Conservation (phyloP, 2,329 filamentous ascomycete species). For the Hypoxylon sp. region DNA sequence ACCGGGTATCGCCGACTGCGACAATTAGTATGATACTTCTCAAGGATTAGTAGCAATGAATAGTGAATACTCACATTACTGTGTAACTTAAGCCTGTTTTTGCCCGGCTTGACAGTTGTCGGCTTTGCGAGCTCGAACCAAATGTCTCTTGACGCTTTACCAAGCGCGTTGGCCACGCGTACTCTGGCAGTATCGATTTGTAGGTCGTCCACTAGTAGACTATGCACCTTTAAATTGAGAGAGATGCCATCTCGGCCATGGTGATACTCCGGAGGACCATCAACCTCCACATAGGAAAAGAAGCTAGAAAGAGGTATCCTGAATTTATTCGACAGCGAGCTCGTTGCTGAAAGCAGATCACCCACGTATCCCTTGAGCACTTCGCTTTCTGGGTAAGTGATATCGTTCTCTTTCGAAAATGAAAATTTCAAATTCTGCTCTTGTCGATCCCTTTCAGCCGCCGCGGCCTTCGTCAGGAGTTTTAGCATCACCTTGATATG, state of each 20-base stretch:
- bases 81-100: slow-evolving; percentile 55
- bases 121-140: slow-evolving; percentile 63
- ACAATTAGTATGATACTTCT: slow-evolving; percentile 45
- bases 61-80: slow-evolving; percentile 52
- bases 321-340: slow-evolving; percentile 63
- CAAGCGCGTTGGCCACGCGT: slow-evolving; percentile 64
- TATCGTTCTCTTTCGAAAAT: slow-evolving; percentile 46
- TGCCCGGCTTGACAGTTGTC: slow-evolving; percentile 63
- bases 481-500: slow-evolving; percentile 80
- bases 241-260: slow-evolving; percentile 78
- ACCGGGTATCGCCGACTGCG: slow-evolving; percentile 71
- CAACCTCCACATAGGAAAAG: slow-evolving; percentile 74
- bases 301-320: slow-evolving; percentile 75
- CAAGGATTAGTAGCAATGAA: too few species aligned
- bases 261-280: slow-evolving; percentile 74
- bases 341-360: slow-evolving; percentile 57
- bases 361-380: slow-evolving; percentile 58
- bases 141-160: slow-evolving; percentile 70
- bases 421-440: slow-evolving; percentile 50
- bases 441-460: slow-evolving; percentile 60
- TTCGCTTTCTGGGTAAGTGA: slow-evolving; percentile 44
- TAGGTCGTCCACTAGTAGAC: slow-evolving; percentile 76
- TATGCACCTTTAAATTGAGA: slow-evolving; percentile 72
- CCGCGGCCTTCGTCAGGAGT: slow-evolving; percentile 73
- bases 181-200: slow-evolving; percentile 71